A percentile compares a stretch with the other conserved stretches of the same genome.
Evolutionary conservation across 768 basidiomycete genomes (phyloP).

Genomic region (Sporobolomyces pararoseus): DNA sequence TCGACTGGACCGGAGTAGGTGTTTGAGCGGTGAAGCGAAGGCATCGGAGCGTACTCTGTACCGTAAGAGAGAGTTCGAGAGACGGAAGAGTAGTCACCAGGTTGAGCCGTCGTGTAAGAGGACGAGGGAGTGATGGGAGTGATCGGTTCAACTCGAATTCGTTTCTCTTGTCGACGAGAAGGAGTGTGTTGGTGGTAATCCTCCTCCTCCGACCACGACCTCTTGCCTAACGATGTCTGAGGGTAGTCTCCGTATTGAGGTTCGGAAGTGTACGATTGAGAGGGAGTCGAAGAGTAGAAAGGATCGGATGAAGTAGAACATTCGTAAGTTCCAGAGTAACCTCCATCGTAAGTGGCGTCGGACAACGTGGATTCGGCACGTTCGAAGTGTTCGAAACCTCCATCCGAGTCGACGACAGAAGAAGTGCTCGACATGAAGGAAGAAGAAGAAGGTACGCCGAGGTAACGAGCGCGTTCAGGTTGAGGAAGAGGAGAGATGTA

Average conservation of each 20-base stretch:
- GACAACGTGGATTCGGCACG: slow-evolving; percentile 2
- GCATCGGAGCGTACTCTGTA: not conserved
- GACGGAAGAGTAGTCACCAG: no score
- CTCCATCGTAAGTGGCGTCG: slow-evolving; percentile 17
- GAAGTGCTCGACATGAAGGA: slow-evolving; percentile 21
- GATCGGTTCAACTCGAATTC: slow-evolving; percentile 25
- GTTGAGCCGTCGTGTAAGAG: not conserved
- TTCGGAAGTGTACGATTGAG: not conserved
- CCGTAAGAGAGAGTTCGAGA: slow-evolving; percentile 20
- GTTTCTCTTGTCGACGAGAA: slow-evolving; percentile 5
- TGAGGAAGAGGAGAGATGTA: not conserved
- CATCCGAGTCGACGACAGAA: slow-evolving; percentile 5
- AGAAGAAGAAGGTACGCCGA: not conserved
- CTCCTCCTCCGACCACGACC: slow-evolving; percentile 11
- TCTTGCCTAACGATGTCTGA: not conserved
- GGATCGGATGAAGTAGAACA: not conserved
- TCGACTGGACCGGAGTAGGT: not conserved
- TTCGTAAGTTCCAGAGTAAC: not conserved
- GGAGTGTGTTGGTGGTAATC: not conserved
- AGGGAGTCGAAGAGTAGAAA: not conserved
- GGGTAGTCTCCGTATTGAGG: not conserved
- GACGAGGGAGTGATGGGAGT: slow-evolving; percentile 26
- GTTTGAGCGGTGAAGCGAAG: slow-evolving; percentile 1
- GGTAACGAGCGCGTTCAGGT: not conserved
- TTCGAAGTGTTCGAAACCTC: slow-evolving; percentile 12